Percentiles rank a stretch among this genome's conserved stretches.
These are phyloP conservation scores for Kalanchoe fedtschenkoi DNA, from an alignment of 164 flowering plant genomes.

Conservation along the genomic window DNA sequence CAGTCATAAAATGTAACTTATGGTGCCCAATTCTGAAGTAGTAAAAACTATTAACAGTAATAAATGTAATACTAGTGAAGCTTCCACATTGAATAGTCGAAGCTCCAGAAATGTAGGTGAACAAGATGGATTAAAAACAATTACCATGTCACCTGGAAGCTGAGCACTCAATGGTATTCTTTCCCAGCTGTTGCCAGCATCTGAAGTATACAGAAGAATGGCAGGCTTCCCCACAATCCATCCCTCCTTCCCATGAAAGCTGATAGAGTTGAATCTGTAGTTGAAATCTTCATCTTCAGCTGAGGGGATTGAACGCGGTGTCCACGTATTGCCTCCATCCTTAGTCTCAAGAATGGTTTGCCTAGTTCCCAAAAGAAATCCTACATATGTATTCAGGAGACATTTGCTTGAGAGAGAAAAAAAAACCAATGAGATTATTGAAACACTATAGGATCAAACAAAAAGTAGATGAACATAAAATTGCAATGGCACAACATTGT, in stretches of 20 bases:
- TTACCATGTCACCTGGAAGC: constrained; percentile 97
- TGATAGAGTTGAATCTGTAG: constrained; percentile 84
- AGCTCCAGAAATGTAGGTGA: background rate
- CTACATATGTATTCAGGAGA: constrained; percentile 19
- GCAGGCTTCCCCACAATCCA: constrained; percentile 98
- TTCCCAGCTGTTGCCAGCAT: constrained; percentile 88
- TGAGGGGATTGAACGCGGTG: constrained; percentile 80
- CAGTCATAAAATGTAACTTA: background rate
- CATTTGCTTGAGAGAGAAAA: constrained; percentile 1
- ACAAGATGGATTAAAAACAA: background rate
- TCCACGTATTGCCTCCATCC: constrained; percentile 92
- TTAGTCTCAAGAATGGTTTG: constrained; percentile 95
- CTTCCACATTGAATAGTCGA: too few relatives aligned
- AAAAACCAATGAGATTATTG: too few relatives aligned
- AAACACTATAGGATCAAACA: too few relatives aligned
- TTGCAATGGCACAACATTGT: too few relatives aligned
- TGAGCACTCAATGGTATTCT: constrained; percentile 81
- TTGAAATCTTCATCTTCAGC: constrained; percentile 99
- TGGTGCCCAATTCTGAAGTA: background rate
- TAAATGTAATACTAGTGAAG: too few relatives aligned
- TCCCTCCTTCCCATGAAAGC: constrained; percentile 88
- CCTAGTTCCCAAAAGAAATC: constrained; percentile 88
- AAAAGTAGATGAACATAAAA: too few relatives aligned
- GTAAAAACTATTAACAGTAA: background rate
- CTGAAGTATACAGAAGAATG: constrained; percentile 74